Conservation (phyloP, 2,329 filamentous ascomycete genomes). For the Aspergillus sp. region DNA sequence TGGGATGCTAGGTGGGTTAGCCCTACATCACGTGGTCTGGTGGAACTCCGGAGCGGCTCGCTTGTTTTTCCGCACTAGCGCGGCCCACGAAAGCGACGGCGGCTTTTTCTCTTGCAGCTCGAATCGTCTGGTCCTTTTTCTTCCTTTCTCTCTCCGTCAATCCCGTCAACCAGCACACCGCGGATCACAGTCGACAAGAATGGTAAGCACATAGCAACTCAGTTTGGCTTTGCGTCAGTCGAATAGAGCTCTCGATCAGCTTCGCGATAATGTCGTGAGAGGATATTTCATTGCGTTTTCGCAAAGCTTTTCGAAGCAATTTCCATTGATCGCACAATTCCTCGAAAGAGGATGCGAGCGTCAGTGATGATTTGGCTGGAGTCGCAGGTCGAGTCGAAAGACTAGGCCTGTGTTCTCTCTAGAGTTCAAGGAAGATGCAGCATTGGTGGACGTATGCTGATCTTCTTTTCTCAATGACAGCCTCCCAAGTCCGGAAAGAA, state of each 20-base stretch:
- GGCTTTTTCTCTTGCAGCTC: constrained; percentile 28
- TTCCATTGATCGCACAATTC: constrained; percentile 43
- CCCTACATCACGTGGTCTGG: constrained; percentile 24
- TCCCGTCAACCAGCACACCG: constrained; percentile 51
- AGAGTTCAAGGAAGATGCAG: constrained; percentile 88
- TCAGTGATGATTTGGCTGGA: constrained; percentile 60
- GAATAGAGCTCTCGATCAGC: constrained; percentile 44
- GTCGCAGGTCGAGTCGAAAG: constrained; percentile 53
- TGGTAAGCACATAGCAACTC: constrained; percentile 64
- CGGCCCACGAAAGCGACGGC: constrained; percentile 38
- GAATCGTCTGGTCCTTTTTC: constrained; percentile 21
- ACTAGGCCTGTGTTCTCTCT: constrained; percentile 66
- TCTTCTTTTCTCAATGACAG: constrained; percentile 99
- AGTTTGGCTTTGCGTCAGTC: constrained; percentile 27
- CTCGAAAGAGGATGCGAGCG: constrained; percentile 35
- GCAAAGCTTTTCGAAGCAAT: constrained; percentile 35
- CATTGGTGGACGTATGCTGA: constrained; percentile 77
- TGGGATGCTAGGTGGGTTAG: constrained; percentile 18
- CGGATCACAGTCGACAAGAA: constrained; percentile 60
- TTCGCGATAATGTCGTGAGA: constrained; percentile 44
- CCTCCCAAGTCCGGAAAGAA: constrained; percentile 98
- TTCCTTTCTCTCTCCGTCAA: constrained; percentile 42
- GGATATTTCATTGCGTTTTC: constrained; percentile 30
- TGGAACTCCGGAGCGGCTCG: constrained; percentile 12
- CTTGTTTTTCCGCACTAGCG: constrained; percentile 33